Evolutionary conservation across 169 alveolate species (phyloP).

Genomic region (Plasmodium cynomolgi): DNA sequence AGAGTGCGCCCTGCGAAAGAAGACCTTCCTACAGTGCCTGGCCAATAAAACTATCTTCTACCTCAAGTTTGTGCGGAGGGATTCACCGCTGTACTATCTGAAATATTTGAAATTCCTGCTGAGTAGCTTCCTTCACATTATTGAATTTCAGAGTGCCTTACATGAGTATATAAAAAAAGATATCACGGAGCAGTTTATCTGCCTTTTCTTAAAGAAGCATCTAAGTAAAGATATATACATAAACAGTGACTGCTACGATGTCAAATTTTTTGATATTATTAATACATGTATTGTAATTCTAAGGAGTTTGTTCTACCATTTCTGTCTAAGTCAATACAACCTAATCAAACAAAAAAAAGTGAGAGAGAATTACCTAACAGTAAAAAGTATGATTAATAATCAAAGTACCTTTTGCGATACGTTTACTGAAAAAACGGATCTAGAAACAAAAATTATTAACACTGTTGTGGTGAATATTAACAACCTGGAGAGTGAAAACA

Average conservation of each 20-base stretch:
- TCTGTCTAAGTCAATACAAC: conserved; percentile 54
- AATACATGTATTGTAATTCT: conserved; percentile 37
- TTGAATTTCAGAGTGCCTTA: conserved; percentile 53
- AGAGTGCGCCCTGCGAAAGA: background rate
- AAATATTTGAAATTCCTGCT: conserved; percentile 43
- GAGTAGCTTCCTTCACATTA: conserved; percentile 13
- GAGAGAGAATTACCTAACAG: conserved; percentile 54
- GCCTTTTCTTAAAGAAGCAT: conserved; percentile 35
- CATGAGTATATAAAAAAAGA: conserved; percentile 51
- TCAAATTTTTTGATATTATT: conserved; percentile 14
- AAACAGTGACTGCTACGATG: conserved; percentile 6
- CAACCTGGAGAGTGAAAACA: conserved; percentile 25
- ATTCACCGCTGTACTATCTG: conserved; percentile 4
- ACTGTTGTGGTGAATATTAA: conserved; percentile 23
- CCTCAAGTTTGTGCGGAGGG: conserved; percentile 19
- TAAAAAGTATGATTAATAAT: conserved; percentile 24
- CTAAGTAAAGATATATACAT: conserved; percentile 8
- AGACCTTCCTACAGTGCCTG: conserved; percentile 7
- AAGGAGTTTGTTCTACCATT: conserved; percentile 44
- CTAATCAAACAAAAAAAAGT: conserved; percentile 49
- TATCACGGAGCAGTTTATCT: conserved; percentile 34
- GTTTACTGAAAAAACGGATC: background rate
- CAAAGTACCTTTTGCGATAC: background rate
- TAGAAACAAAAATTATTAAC: conserved; percentile 44
- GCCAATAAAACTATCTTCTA: conserved; percentile 21